Evolutionary conservation across 2,329 filamentous ascomycete species (phyloP).

Genomic region (Neofusicoccum laricinum): DNA sequence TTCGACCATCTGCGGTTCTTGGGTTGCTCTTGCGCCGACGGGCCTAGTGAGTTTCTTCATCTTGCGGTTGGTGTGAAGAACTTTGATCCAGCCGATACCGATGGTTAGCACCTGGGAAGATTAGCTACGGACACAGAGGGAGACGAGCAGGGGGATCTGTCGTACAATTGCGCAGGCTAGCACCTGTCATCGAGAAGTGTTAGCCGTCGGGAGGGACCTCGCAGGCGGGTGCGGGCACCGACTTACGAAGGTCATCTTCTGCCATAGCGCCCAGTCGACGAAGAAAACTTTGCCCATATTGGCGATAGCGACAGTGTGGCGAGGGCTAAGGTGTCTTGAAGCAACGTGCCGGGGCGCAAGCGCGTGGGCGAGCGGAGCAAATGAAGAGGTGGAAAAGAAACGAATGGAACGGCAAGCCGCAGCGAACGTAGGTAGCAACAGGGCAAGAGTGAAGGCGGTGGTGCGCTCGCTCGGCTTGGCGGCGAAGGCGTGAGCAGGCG

Average conservation of each 20-base stretch:
- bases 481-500: slow-evolving; percentile 2
- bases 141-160: neutral
- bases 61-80: slow-evolving; percentile 47
- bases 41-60: slow-evolving; percentile 42
- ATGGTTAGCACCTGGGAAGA: slow-evolving; percentile 59
- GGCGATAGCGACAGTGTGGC: slow-evolving; percentile 15
- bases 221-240: neutral
- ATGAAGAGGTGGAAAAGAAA: neutral
- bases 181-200: slow-evolving; percentile 51
- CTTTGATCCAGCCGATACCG: slow-evolving; percentile 63
- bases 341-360: neutral
- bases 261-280: slow-evolving; percentile 71
- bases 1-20: slow-evolving; percentile 62
- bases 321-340: neutral
- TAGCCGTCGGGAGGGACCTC: slow-evolving; percentile 21
- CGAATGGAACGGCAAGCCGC: neutral
- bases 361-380: neutral
- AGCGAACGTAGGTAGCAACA: neutral
- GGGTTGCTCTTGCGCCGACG: slow-evolving; percentile 33
- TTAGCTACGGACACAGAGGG: slow-evolving; percentile 25
- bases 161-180: slow-evolving; percentile 67
- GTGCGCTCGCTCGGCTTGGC: neutral
- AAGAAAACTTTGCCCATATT: slow-evolving; percentile 41
- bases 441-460: neutral
- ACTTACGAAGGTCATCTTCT: slow-evolving; percentile 86